Base-by-base conservation (phyloP, 2,329 filamentous ascomycete genomes). In the Bisporella sp. region DNA sequence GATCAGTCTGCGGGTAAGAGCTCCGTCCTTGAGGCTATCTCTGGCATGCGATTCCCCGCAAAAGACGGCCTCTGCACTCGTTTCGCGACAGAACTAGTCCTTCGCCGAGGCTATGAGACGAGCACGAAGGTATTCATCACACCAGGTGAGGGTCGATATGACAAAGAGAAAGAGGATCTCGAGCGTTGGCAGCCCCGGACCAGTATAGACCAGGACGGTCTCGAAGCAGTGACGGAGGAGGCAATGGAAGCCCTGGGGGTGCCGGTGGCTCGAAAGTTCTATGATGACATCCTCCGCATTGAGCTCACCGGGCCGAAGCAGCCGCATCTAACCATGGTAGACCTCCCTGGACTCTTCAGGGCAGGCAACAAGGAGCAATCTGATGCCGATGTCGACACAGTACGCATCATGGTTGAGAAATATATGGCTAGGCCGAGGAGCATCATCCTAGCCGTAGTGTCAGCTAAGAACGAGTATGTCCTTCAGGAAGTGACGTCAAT, bases 271-370 rank as follows among this genome's bases (percentile, higher is more conserved):
- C 46, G 46, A 32, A 43, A 43, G 29, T 47, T 50, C 21, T 56
- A 54, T 43, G 48, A 46, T 21, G 56, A 59, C 45, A 52, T 44
- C 21, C 48, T 60, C 8, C 46, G 48, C 13, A 49, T 60, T 21
- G 58, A 60, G 50, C n/a, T 59, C 2, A 40, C 30, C 6, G 58
- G 58, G 21, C 55, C 77, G 0, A 60, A 70, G 2, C 67, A 69
- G 21, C 72, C 72, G 1, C 71, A 78, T 29, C 66, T 83, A 32
- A 82, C 78, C 0, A 68, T 82, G 32, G 77, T 83, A 5, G 78
- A 83, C 58, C 66, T 82, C 1, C 79, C 79, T 0, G 79, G 79
- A 1, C 64, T 84, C 4, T 76, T 81, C 48, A 68, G 73, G n/a
- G 69, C 46, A 4, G 51, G 53, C 7, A 58, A 52, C 9, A 47